phyloP scores from a whole-genome alignment of 73 alveolate species.

The Paramecium primaurelia region DNA sequence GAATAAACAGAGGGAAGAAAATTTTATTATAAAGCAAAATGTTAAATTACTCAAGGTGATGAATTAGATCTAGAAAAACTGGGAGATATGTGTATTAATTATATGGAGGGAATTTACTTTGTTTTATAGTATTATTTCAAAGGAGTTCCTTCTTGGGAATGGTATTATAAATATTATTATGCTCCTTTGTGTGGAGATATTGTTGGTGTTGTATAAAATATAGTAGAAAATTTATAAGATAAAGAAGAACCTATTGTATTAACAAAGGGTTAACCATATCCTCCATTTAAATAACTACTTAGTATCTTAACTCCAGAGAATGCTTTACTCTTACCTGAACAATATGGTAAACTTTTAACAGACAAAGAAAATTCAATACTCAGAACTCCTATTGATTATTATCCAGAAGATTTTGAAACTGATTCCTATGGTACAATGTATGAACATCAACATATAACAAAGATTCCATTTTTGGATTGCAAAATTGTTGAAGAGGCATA shows the following conservation, averaged over 20 bases:
- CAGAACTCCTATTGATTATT: conserved; percentile 51
- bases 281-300: conserved; percentile 84
- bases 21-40: not conserved
- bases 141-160: conserved; percentile 68
- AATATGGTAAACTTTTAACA: not conserved
- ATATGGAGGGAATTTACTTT: conserved; percentile 94
- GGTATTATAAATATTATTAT: conserved; percentile 51
- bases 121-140: conserved; percentile 84
- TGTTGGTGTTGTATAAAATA: not conserved
- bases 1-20: not conserved
- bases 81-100: conserved; percentile 70
- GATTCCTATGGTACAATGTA: conserved; percentile 61
- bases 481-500: not conserved
- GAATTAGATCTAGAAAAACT: conserved; percentile 73
- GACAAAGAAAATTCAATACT: conserved; percentile 18
- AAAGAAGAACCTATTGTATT: not conserved
- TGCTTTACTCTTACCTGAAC: conserved; percentile 56
- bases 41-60: conserved; percentile 80
- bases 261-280: conserved; percentile 70
- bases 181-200: conserved; percentile 55
- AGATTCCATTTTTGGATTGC: conserved; percentile 40
- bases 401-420: conserved; percentile 45
- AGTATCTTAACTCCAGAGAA: conserved; percentile 83
- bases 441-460: conserved; percentile 35
- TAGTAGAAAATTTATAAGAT: not conserved